Evolutionary conservation across 176 grass and related monocot species (phyloP), one percentile per base, ranked within the genome.

Genomic region (Raddia distichophylla): DNA sequence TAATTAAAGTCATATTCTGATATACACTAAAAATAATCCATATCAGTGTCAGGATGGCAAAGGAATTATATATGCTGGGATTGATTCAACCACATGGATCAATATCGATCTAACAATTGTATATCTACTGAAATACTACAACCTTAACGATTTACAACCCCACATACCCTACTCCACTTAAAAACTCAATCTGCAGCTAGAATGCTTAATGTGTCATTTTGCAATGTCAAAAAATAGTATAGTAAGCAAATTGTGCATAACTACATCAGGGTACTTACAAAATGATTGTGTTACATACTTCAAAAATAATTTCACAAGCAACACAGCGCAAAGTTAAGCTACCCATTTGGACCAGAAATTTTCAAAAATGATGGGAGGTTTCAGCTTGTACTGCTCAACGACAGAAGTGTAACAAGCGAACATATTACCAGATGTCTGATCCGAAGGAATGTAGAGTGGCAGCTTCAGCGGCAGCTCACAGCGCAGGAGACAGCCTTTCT

Each of bases 401-500:
- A 45, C 64, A 56, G 55, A 20, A 49, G 45, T 6, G 7, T 60
- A 53, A 49, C 48, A 20, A 49, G 45, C 8, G 7, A 66, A 60
- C 69, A 84, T 64, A 27, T 86, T 88, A 94, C 90, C 90, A 73
- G 86, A 79, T 64, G 50, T 80, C 15, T 93, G 75, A 84, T 93
- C 63, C 16, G 47, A 35, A 16, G 88, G 67, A 83, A 87, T 10
- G 84, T 93, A 93, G 77, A 94, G 47, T 44, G 95, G 92, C 64
- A 98, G 77, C 84, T 95, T 93, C 53, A 98, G 68, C 4, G 20
- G 78, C 72, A 95, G 74, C 57, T 91, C 67, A 33, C 88, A 98
- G 69, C 79, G 91, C 13, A 98, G 55, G 57, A 98, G 82, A 81
- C 88, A 98, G 27, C 92, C 92, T 71, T 94, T 95, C 77, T 98